Evolutionary conservation across 345 rosid genomes (phyloP), one percentile per base, ranked within the genome.

Genomic region (Populus simonii): DNA sequence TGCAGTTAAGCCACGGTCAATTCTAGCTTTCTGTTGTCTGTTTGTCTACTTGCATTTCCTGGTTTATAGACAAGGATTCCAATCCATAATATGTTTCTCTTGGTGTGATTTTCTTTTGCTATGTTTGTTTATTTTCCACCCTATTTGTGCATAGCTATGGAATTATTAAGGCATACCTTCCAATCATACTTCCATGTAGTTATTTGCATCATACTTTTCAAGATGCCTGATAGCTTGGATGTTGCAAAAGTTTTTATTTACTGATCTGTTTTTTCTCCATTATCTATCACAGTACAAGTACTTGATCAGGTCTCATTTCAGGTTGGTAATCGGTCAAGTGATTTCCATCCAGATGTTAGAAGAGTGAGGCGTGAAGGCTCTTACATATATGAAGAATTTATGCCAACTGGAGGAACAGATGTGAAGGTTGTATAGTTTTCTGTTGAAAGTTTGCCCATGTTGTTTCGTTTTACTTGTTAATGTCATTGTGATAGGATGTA

Each of bases 331-430:
- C 89, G 99, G 63, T 96, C 99, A 51, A 96, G 99, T 82, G 98
- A 94, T 86, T 96, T 96, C 84, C 94, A 92, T 79, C 98, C 99
- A 22, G 99, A 96, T 57, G 98, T 94, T 51, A 90, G 99, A 91
- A 90, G 97, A 89, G 99, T 94, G 83, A 88, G 99, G 83, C 94
- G 99, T 77, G 99, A 90, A 89, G 94, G 97, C 74, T 92, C 99
- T 75, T 96, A 92, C 82, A 94, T 96, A 85, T 96, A 94, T 36
- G 99, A 96, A 88, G 99, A 94, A 88, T 94, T 96, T 85, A 85
- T 96, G 99, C 99, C 99, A 73, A 96, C 98, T 8, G 99, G 98
- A 74, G 98, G 99, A 86, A 96, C 99, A 59, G 99, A 96, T 90
- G 99, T 96, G 80, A 96, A 96, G 98, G 99, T 96, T 82, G 53